Evolutionary conservation across 139 green algal species (phyloP).

Genomic region (Micractinium conductrix): DNA sequence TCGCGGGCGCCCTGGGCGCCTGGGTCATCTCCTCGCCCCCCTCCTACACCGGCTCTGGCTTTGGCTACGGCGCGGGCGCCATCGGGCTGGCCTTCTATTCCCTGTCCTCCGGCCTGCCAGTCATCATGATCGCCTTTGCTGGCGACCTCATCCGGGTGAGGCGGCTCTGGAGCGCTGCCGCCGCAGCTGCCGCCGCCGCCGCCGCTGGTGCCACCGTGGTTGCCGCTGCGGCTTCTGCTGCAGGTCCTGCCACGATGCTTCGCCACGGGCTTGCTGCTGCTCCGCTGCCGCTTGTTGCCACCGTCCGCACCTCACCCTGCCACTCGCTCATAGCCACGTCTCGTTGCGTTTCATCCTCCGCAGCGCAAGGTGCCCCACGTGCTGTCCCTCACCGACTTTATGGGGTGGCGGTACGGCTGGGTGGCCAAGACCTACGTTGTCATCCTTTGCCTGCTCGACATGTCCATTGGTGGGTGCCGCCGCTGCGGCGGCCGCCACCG

Average conservation of each 20-base stretch:
- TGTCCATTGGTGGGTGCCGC: constrained; percentile 64
- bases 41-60: constrained; percentile 53
- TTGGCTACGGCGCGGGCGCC: constrained; percentile 63
- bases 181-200: too few relatives aligned
- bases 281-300: too few relatives aligned
- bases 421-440: constrained; percentile 60
- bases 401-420: constrained; percentile 68
- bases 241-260: too few relatives aligned
- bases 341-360: not conserved
- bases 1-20: constrained; percentile 70
- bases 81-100: constrained; percentile 78
- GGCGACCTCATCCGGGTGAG: constrained; percentile 50
- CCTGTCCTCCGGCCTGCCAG: constrained; percentile 69
- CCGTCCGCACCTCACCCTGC: not conserved
- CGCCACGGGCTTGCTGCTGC: too few relatives aligned
- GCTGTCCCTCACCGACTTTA: constrained; percentile 75
- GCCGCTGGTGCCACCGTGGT: too few relatives aligned
- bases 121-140: constrained; percentile 72
- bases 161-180: too few relatives aligned
- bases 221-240: too few relatives aligned
- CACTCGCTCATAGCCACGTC: not conserved
- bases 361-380: constrained; percentile 60
- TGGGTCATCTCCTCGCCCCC: constrained; percentile 72
- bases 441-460: constrained; percentile 75
- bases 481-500: too few relatives aligned